These are phyloP conservation scores for Botrytis medusae DNA, from an alignment of 2,329 filamentous ascomycete species.

Conservation along the genomic window DNA sequence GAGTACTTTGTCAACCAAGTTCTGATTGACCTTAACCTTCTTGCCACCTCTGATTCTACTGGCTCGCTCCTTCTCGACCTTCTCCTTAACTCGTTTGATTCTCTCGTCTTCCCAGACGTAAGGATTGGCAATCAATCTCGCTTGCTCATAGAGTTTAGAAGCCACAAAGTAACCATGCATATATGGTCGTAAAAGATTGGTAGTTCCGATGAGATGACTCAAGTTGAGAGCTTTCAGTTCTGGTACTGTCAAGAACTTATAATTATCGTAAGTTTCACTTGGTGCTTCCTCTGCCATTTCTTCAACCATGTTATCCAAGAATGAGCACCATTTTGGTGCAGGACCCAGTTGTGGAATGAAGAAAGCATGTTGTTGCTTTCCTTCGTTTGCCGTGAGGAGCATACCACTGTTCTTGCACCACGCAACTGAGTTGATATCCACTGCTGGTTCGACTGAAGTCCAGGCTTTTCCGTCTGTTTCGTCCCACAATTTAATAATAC, in stretches of 20 bases:
- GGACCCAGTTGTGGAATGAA: conserved; percentile 92
- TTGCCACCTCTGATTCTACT: conserved; percentile 91
- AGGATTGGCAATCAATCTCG: conserved; percentile 86
- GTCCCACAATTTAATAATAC: conserved; percentile 97
- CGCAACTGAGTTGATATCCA: conserved; percentile 91
- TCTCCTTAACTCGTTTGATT: conserved; percentile 86
- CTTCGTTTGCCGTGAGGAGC: conserved; percentile 95
- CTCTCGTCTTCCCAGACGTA: conserved; percentile 92
- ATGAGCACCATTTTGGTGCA: conserved; percentile 92
- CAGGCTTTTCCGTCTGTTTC: conserved; percentile 78
- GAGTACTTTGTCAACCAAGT: conserved; percentile 71
- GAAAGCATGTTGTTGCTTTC: conserved; percentile 90
- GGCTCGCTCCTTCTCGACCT: conserved; percentile 95
- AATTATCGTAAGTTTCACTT: conserved; percentile 94
- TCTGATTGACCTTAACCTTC: conserved; percentile 96
- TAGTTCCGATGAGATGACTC: conserved; percentile 86
- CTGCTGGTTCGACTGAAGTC: conserved; percentile 92
- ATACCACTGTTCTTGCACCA: conserved; percentile 93
- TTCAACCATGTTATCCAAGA: conserved; percentile 96
- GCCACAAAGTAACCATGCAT: conserved; percentile 99
- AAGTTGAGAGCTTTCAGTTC: conserved; percentile 85
- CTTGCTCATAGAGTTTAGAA: conserved; percentile 93
- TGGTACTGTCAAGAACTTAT: conserved; percentile 91
- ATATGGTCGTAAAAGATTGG: conserved; percentile 85
- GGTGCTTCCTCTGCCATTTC: conserved; percentile 88